phyloP scores from a whole-genome alignment of 257 asterid species.

The Verbena officinalis region DNA sequence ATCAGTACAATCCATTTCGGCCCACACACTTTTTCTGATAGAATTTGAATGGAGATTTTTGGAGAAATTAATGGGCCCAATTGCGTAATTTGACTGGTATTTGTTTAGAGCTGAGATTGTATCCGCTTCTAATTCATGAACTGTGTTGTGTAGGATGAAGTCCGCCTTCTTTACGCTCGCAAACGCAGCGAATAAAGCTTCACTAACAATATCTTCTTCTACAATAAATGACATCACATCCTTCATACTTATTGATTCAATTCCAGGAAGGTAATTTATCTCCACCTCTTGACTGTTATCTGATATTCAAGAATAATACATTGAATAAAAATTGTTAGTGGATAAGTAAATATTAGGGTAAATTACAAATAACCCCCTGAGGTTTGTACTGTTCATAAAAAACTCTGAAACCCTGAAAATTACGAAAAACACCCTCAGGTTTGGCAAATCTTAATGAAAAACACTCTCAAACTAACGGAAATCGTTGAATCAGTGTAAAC shows the following conservation, averaged over 20 bases:
- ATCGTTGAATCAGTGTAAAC: too few species aligned
- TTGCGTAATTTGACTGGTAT: constrained; percentile 30
- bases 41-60: background rate
- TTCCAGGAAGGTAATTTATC: constrained; percentile 29
- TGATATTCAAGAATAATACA: background rate
- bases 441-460: too few species aligned
- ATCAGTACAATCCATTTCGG: constrained; percentile 30
- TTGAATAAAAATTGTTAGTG: too few species aligned
- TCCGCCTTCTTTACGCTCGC: constrained; percentile 23
- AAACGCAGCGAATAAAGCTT: constrained; percentile 23
- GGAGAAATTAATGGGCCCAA: constrained; percentile 38
- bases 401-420: too few species aligned
- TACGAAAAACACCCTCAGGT: too few species aligned
- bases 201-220: background rate
- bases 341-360: too few species aligned
- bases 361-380: too few species aligned
- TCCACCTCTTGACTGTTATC: background rate
- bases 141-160: constrained; percentile 29
- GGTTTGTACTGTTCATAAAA: too few species aligned
- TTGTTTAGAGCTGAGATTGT: constrained; percentile 21
- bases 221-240: constrained; percentile 18
- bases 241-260: constrained; percentile 15
- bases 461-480: too few species aligned
- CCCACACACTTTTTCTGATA: constrained; percentile 32
- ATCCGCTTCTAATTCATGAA: constrained; percentile 21